These are phyloP conservation scores for Hyparrhenia diplandra DNA, from an alignment of 176 grass and related monocot genomes.

Conservation along the genomic window DNA sequence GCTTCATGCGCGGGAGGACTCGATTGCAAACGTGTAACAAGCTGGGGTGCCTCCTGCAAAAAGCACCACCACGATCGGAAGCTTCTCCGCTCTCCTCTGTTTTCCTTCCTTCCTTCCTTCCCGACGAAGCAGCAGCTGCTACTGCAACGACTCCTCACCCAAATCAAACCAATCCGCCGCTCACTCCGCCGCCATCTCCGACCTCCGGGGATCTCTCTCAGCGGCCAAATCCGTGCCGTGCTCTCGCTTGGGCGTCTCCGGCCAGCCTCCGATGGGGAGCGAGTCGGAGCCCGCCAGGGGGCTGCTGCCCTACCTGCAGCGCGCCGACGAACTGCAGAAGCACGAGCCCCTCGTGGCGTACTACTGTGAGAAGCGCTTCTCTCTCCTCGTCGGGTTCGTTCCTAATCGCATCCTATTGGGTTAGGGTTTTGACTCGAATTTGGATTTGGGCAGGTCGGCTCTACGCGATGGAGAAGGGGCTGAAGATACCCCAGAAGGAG, in stretches of 20 bases:
- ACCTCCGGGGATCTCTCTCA: neutral
- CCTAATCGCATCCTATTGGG: neutral
- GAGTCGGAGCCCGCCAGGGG: slow-evolving; percentile 75
- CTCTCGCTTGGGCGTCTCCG: neutral
- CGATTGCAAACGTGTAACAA: neutral
- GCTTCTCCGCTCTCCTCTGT: slow-evolving; percentile 2
- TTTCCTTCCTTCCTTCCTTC: no score
- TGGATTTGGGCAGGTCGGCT: slow-evolving; percentile 57
- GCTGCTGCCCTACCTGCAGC: slow-evolving; percentile 95
- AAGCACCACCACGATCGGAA: slow-evolving; percentile 21
- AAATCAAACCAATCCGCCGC: slow-evolving; percentile 7
- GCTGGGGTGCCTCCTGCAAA: neutral
- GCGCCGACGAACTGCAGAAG: slow-evolving; percentile 99
- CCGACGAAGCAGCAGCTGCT: slow-evolving; percentile 27
- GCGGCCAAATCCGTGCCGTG: neutral
- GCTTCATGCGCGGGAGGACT: neutral
- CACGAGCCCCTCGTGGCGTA: slow-evolving; percentile 97
- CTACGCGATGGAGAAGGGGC: slow-evolving; percentile 89
- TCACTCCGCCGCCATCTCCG: neutral
- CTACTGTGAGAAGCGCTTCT: slow-evolving; percentile 61
- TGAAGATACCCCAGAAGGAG: slow-evolving; percentile 72
- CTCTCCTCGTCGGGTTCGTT: neutral
- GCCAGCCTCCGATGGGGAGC: slow-evolving; percentile 61
- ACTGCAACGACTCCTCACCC: slow-evolving; percentile 8
- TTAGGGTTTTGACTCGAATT: slow-evolving; percentile 20